A percentile compares a stretch with the other conserved stretches of the same genome.
Conservation (phyloP, 2,329 filamentous ascomycete genomes). For the Hypoxylon sp. region DNA sequence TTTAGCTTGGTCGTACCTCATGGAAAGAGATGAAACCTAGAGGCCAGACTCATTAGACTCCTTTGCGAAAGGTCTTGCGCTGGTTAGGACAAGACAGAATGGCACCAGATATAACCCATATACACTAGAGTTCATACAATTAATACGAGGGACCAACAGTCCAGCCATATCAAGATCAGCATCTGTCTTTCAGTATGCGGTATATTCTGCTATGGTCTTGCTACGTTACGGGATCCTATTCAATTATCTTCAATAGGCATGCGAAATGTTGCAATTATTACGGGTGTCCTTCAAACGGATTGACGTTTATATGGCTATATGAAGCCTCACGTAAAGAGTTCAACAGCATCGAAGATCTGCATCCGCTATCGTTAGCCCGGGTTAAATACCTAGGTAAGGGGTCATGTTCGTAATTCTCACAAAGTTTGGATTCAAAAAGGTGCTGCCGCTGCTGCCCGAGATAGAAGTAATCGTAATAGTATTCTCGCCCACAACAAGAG, state of each 20-base stretch:
- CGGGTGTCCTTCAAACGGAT: background rate
- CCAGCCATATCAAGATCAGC: background rate
- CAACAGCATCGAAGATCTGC: conserved; percentile 55
- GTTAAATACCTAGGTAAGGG: background rate
- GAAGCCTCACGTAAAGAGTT: conserved; percentile 50
- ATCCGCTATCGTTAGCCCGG: conserved; percentile 11
- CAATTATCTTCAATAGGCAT: background rate
- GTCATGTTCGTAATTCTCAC: conserved; percentile 52
- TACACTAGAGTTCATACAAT: background rate
- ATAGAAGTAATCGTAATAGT: conserved; percentile 73
- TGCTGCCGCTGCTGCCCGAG: conserved; percentile 70
- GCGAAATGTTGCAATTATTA: background rate
- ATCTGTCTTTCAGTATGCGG: background rate
- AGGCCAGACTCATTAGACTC: background rate
- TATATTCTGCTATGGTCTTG: background rate
- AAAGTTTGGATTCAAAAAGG: conserved; percentile 71
- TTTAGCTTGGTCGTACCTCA: conserved; percentile 50
- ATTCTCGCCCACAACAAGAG: conserved; percentile 71
- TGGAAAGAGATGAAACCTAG: conserved; percentile 38
- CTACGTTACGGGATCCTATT: background rate
- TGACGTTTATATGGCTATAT: background rate
- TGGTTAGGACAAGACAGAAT: background rate
- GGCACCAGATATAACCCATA: background rate
- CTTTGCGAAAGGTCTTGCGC: background rate
- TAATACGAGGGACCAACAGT: background rate